Evolutionary conservation across 2,329 filamentous ascomycete genomes (phyloP).

Genomic region (Talaromyces sp.): DNA sequence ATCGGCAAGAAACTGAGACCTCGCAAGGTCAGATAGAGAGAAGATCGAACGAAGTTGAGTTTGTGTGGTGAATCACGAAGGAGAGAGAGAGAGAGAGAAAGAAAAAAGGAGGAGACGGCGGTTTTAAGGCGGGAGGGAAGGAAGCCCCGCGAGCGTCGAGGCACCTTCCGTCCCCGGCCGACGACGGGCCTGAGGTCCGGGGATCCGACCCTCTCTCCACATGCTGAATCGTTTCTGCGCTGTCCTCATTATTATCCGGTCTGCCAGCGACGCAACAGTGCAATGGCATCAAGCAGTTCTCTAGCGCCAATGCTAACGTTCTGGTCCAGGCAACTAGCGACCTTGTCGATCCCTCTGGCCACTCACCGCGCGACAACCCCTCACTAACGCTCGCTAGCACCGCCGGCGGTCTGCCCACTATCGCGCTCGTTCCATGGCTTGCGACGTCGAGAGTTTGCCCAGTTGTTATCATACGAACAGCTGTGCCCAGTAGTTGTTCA

Average conservation of each 20-base stretch:
- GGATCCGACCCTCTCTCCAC: neutral
- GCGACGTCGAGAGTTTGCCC: neutral
- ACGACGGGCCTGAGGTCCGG: neutral
- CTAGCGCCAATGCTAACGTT: neutral
- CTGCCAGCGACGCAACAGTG: neutral
- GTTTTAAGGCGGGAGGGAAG: neutral
- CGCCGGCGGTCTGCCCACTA: neutral
- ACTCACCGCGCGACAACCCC: slow-evolving; percentile 2
- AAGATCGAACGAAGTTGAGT: neutral
- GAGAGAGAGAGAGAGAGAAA: neutral
- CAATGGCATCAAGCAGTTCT: neutral
- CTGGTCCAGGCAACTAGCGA: neutral
- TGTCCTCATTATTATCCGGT: neutral
- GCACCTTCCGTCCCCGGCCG: neutral
- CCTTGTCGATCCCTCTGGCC: slow-evolving; percentile 5
- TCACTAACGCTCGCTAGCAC: slow-evolving; percentile 2
- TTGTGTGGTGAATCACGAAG: neutral
- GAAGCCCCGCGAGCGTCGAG: neutral
- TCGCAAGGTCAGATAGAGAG: neutral
- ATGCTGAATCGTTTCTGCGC: neutral
- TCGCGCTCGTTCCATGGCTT: neutral
- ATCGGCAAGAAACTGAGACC: slow-evolving; percentile 42
- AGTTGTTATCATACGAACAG: neutral
- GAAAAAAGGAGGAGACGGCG: neutral
- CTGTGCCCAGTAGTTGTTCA: too few relatives aligned